Evolutionary conservation across 2,329 filamentous ascomycete species (phyloP).

Genomic region (Exophiala sideris): DNA sequence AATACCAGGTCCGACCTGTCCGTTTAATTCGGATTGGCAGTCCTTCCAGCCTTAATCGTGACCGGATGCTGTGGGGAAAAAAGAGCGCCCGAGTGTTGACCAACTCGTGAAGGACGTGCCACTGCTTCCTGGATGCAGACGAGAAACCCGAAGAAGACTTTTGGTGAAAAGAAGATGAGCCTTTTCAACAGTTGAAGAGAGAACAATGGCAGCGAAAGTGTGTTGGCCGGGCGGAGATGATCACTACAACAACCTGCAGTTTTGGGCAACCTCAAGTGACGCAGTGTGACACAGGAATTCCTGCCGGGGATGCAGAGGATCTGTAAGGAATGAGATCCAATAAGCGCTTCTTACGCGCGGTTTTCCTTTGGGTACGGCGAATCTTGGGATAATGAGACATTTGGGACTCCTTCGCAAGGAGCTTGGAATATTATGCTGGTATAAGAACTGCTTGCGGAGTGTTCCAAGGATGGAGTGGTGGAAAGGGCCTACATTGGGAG

Average conservation of each 20-base stretch:
- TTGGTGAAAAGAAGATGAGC: conserved; percentile 1
- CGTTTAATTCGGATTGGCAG: too few species aligned
- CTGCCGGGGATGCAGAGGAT: conserved; percentile 14
- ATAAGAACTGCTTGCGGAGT: background rate
- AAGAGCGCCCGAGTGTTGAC: too few species aligned
- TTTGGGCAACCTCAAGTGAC: conserved; percentile 15
- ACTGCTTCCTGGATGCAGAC: background rate
- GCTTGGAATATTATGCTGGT: conserved; percentile 1
- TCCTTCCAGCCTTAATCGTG: too few species aligned
- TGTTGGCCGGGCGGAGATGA: conserved; percentile 15
- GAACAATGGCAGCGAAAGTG: conserved; percentile 6
- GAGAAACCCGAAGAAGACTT: background rate
- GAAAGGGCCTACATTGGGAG: conserved; percentile 20
- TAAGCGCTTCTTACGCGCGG: conserved; percentile 26
- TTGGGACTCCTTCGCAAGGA: conserved; percentile 19
- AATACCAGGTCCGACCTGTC: too few species aligned
- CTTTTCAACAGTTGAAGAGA: conserved; percentile 9
- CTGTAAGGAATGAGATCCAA: conserved; percentile 19
- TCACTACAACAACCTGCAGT: conserved; percentile 21
- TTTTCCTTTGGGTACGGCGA: conserved; percentile 17
- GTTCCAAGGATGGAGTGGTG: background rate
- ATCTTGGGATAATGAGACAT: conserved; percentile 20
- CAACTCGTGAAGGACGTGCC: too few species aligned
- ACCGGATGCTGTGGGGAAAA: too few species aligned
- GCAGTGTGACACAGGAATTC: conserved; percentile 20